Evolutionary conservation across 192 early-diverging fungal genomes (phyloP).

Genomic region (Coemansia sp.): DNA sequence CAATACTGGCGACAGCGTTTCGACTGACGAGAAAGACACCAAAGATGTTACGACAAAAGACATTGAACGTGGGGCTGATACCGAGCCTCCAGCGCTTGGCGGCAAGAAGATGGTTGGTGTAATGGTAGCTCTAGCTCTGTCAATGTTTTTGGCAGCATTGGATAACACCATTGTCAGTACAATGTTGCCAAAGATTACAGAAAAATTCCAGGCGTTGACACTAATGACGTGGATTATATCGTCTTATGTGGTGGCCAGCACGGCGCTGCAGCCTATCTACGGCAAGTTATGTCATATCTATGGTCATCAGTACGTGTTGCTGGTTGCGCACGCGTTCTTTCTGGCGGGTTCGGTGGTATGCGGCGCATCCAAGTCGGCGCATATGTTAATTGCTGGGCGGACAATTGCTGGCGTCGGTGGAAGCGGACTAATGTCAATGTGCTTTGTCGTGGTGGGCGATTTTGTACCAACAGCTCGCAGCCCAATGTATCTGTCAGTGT

Average conservation of each 20-base stretch:
- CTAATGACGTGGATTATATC: slow-evolving; percentile 77
- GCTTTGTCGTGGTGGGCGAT: slow-evolving; percentile 69
- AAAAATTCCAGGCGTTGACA: slow-evolving; percentile 59
- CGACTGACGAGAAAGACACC: no score
- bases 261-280: slow-evolving; percentile 78
- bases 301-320: slow-evolving; percentile 63
- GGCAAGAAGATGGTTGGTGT: slow-evolving; percentile 41
- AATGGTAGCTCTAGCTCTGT: slow-evolving; percentile 49
- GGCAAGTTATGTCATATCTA: slow-evolving; percentile 82
- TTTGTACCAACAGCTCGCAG: slow-evolving; percentile 60
- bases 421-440: slow-evolving; percentile 63
- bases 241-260: slow-evolving; percentile 64
- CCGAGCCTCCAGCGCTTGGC: slow-evolving; percentile 7
- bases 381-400: slow-evolving; percentile 69
- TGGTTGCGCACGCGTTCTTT: slow-evolving; percentile 57
- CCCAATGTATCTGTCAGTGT: slow-evolving; percentile 60
- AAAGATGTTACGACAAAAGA: no score
- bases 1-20: neutral
- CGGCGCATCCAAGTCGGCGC: slow-evolving; percentile 59
- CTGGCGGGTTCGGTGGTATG: slow-evolving; percentile 56
- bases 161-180: slow-evolving; percentile 68
- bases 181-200: slow-evolving; percentile 60
- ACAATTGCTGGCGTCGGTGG: slow-evolving; percentile 67
- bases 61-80: no score
- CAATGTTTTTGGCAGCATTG: slow-evolving; percentile 61